Conservation (phyloP, 768 basidiomycete species). For the Hebeloma cylindrosporum region DNA sequence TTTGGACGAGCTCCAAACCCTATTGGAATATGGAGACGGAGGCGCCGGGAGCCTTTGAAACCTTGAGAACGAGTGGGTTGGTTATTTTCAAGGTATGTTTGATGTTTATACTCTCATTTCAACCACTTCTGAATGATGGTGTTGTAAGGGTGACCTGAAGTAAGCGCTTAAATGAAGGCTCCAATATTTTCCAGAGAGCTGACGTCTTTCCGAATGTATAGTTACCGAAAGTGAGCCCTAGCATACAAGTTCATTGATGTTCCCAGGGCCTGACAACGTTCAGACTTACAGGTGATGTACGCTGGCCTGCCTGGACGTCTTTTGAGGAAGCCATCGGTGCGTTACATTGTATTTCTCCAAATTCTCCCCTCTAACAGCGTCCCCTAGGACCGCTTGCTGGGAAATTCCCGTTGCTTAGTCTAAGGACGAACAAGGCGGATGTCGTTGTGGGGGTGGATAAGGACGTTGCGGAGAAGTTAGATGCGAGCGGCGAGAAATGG, state of each 20-base stretch:
- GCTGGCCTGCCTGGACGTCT: conserved; percentile 81
- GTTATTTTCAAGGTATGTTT: conserved; percentile 79
- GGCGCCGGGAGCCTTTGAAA: conserved; percentile 50
- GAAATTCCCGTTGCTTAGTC: conserved; percentile 76
- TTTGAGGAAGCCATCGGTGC: conserved; percentile 73
- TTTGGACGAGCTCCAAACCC: conserved; percentile 76
- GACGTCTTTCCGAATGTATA: not conserved
- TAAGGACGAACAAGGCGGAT: conserved; percentile 95
- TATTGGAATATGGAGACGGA: conserved; percentile 71
- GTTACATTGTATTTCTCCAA: conserved; percentile 14
- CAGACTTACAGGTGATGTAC: conserved; percentile 85
- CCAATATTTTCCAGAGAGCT: no score
- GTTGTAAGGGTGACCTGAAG: conserved; percentile 82
- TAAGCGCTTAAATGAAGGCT: no score
- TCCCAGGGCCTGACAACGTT: not conserved
- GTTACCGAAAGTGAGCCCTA: conserved; percentile 59
- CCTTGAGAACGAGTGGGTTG: conserved; percentile 56
- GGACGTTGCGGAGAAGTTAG: conserved; percentile 67
- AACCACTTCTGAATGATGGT: conserved; percentile 1
- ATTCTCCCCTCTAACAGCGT: not conserved
- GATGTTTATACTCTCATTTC: not conserved
- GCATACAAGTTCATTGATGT: not conserved
- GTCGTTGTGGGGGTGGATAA: conserved; percentile 81
- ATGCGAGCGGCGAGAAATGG: conserved; percentile 70
- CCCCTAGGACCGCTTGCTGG: conserved; percentile 71